Evolutionary conservation across 2,329 filamentous ascomycete species (phyloP).

Genomic region (Dryadomyces quercus-mongolicae): DNA sequence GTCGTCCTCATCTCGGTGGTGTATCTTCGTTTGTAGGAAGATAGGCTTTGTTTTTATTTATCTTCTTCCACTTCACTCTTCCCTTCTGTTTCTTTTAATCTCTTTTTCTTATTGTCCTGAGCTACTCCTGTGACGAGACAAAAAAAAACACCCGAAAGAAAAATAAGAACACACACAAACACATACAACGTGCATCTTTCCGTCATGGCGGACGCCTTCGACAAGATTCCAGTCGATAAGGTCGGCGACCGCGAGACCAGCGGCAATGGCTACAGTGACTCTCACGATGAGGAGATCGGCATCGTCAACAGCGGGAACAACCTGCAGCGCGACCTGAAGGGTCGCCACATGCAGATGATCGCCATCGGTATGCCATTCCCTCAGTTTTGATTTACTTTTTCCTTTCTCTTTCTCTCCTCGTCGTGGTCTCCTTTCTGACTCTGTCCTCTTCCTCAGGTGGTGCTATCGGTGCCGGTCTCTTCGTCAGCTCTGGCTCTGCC

Average conservation of each 20-base stretch:
- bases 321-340: conserved; percentile 23
- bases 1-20: not conserved
- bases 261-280: conserved; percentile 2
- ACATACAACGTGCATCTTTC: not conserved
- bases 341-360: conserved; percentile 34
- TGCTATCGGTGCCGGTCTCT: conserved; percentile 46
- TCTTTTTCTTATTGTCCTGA: not conserved
- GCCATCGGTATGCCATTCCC: conserved; percentile 24
- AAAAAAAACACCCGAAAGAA: too few relatives aligned
- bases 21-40: not conserved
- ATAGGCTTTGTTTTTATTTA: not conserved
- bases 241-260: conserved; percentile 6
- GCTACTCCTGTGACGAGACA: too few relatives aligned
- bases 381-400: not conserved
- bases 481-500: conserved; percentile 54
- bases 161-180: not conserved
- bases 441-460: conserved; percentile 19
- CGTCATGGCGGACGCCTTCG: conserved; percentile 2
- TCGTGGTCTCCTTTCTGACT: not conserved
- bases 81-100: not conserved
- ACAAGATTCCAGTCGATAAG: conserved; percentile 8
- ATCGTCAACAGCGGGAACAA: conserved; percentile 20
- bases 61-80: not conserved
- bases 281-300: conserved; percentile 23
- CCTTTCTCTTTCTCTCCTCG: too few relatives aligned